Evolutionary conservation across 345 rosid genomes (phyloP), one percentile per base, ranked within the genome.

Genomic region (Nephelium lappaceum): DNA sequence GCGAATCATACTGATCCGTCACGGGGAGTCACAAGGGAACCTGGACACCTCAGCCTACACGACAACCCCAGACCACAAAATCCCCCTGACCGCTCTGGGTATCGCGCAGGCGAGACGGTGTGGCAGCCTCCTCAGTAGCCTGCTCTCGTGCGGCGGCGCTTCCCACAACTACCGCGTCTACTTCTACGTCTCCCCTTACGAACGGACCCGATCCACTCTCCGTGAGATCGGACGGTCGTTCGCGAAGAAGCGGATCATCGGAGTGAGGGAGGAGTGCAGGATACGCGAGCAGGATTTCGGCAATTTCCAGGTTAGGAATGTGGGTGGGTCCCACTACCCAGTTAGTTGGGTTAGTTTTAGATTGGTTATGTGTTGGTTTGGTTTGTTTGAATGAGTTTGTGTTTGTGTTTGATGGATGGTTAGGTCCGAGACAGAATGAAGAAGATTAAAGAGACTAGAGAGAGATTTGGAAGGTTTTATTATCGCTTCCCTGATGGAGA

Each of bases 401-500:
- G 36, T 31, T 31, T 31, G 36, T 31, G 36, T 31, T 31, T 31
- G 36, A 31, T 31, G 36, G 36, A 2, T 31, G 36, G 36, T 2
- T 4, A 75, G 78, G 93, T 93, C 3, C 76, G 82, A 77, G 99
- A 94, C 82, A 77, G 99, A 66, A 96, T 96, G 98, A 84, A 84
- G 75, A 84, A 23, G 39, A 88, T 93, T 27, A 94, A 93, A 77
- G 89, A 89, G 86, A 84, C 90, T 0, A 84, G 98, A 72, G 93
- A 91, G 83, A 78, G 82, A 42, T 96, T 94, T 77, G 99, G 98
- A 4, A 83, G 99, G 45, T 96, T 93, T 79, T 96, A 88, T 69
- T 96, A 90, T 65, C 87, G 99, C 38, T 96, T 96, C 71, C 98
- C 98, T n/a, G 99, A 96, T 73, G 99, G 99, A 41, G 99, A 96